These are phyloP conservation scores for Cinnamomum micranthum DNA, from an alignment of 164 flowering plant species.

Conservation along the genomic window DNA sequence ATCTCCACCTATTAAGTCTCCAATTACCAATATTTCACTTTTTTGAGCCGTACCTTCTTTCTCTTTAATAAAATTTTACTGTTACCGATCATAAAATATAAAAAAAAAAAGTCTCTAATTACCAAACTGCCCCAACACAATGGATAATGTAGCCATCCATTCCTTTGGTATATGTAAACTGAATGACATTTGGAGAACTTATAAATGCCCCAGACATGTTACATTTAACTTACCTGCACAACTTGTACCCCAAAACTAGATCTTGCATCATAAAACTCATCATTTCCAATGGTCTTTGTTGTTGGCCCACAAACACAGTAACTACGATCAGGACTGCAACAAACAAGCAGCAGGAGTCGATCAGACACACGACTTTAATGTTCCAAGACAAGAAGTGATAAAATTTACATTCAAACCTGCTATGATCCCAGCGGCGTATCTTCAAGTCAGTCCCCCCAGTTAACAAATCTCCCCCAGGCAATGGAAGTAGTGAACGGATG, in stretches of 20 bases:
- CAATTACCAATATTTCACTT: background rate
- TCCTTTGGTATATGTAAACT: background rate
- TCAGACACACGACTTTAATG: background rate
- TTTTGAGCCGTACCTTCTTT: too few relatives aligned
- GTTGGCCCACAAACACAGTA: constrained; percentile 89
- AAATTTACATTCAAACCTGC: constrained; percentile 45
- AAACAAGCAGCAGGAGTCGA: background rate
- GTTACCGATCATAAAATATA: too few relatives aligned
- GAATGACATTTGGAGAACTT: background rate
- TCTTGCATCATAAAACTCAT: constrained; percentile 67
- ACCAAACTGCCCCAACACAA: background rate
- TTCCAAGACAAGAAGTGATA: background rate
- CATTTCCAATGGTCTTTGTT: constrained; percentile 60
- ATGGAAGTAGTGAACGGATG: constrained; percentile 82
- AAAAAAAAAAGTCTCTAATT: background rate
- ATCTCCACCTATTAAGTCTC: background rate
- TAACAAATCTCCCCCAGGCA: constrained; percentile 93
- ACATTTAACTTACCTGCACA: constrained; percentile 64
- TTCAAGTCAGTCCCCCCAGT: constrained; percentile 50
- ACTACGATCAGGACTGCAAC: constrained; percentile 79
- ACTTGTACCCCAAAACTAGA: constrained; percentile 86
- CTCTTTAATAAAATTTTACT: too few relatives aligned
- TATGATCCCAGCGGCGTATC: constrained; percentile 77
- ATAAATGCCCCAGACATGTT: background rate
- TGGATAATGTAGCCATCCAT: background rate